These are phyloP conservation scores for Nicotiana undulata DNA, from an alignment of 257 asterid genomes.

Conservation along the genomic window DNA sequence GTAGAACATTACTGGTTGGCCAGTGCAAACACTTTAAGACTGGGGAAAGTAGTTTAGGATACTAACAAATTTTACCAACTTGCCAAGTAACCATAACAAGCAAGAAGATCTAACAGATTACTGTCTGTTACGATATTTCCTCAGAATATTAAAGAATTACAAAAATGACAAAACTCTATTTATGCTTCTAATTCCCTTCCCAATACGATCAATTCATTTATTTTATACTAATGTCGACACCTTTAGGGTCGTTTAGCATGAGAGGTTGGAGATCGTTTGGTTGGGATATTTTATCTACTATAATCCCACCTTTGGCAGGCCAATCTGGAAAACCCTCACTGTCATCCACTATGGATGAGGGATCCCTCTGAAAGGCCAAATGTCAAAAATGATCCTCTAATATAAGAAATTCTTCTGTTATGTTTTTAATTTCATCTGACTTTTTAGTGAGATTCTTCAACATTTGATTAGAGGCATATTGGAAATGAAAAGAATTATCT, in stretches of 20 bases:
- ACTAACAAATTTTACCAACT: not conserved
- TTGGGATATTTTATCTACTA: not conserved
- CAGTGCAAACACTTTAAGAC: not conserved
- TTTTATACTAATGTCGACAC: not conserved
- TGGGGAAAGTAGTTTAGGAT: not conserved
- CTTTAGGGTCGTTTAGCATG: not conserved
- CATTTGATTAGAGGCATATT: not conserved
- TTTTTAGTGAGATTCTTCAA: not conserved
- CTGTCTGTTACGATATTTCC: not conserved
- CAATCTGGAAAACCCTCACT: not conserved
- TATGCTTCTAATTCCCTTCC: not conserved
- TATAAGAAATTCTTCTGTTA: not conserved
- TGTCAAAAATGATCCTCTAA: not conserved
- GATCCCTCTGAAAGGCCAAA: not conserved
- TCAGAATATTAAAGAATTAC: not conserved
- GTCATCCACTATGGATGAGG: not conserved
- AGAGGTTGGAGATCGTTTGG: not conserved
- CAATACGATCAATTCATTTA: not conserved
- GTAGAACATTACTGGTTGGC: not conserved
- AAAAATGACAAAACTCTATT: not conserved
- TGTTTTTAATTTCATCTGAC: not conserved
- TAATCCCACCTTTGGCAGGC: not conserved
- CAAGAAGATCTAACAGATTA: not conserved
- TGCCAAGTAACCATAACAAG: not conserved
- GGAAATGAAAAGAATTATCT: not conserved